Conservation (phyloP, 1,139 yeast genomes). For the Kodamaea alishanica region DNA sequence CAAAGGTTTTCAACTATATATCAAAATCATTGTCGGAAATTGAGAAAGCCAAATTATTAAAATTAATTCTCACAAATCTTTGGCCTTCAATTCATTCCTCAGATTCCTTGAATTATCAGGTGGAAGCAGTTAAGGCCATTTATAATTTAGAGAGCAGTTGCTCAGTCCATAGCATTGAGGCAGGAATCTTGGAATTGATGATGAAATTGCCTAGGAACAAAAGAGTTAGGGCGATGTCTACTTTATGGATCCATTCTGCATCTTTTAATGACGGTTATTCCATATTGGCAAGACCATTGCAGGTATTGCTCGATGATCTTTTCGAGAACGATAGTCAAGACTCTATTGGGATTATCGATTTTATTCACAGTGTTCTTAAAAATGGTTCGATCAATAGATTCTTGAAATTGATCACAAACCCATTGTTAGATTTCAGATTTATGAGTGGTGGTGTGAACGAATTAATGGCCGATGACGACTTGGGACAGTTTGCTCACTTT, state of each 20-base stretch:
- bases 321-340: conserved; percentile 38
- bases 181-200: conserved; percentile 52
- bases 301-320: conserved; percentile 63
- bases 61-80: conserved; percentile 35
- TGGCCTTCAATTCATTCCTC: conserved; percentile 48
- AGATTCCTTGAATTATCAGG: conserved; percentile 50
- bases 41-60: conserved; percentile 32
- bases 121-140: conserved; percentile 56
- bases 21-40: conserved; percentile 21
- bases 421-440: conserved; percentile 42
- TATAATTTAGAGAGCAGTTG: conserved; percentile 40
- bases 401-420: conserved; percentile 52
- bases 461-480: conserved; percentile 45
- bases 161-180: conserved; percentile 50
- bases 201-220: conserved; percentile 32
- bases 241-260: conserved; percentile 59
- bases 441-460: conserved; percentile 17
- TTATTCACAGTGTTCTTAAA: conserved; percentile 51
- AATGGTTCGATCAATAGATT: conserved; percentile 59
- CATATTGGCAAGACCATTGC: conserved; percentile 62
- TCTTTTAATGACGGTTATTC: conserved; percentile 39
- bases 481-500: conserved; percentile 56
- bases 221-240: conserved; percentile 47
- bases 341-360: conserved; percentile 48
- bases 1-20: conserved; percentile 41